Base-by-base conservation (phyloP, 2,329 filamentous ascomycete genomes). In the Microcera coccophila region DNA sequence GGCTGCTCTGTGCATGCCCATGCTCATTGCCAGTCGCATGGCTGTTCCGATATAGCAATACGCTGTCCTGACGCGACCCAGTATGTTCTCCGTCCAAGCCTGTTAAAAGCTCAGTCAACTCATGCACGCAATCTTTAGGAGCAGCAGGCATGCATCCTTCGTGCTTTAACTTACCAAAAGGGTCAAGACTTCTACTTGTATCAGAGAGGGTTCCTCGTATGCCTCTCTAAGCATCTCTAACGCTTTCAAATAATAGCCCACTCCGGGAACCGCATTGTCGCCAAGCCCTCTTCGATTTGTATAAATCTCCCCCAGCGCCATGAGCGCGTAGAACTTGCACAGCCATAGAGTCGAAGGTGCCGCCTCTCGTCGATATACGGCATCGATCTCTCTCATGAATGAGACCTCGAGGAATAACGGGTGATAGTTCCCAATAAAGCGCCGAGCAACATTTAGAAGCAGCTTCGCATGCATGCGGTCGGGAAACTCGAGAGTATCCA, bases 251-350 rank as follows among this genome's bases (percentile, higher is more conserved):
- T 71, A 73, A 35, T 71, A 73, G 1, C 64, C 62, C 2, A 67
- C 70, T 1, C 70, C 70, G 0, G 70, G 69, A 1, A 73, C 67
- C 1, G 44, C 50, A 2, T 51, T 55, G 10, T 42, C 62, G 44
- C 50, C 58, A 0, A 55, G 50, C 0, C 54, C 53, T 2, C 64
- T 62, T 1, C 67, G 54, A 37, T 67, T 66, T 0, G 69, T 69
- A 42, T 72, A 73, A 3, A 69, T 67, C 38, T 73, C 68, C 0
- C 70, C 70, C 31, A 73, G 59, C 0, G 67, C 67, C 56, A 73
- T 71, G 8, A 73, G 48, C 0, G 65, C 64, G 33, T 69, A 72
- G 32, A 71, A 68, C 33, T 71, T 71, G 53, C 68, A 71, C 10
- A 70, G 52, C 54, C 66, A 69, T 1, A 62, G 21, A 3, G 44